Percentiles rank a stretch among this genome's conserved stretches.
Conservation (phyloP, 306 rosid species). For the Bauhinia variegata region DNA sequence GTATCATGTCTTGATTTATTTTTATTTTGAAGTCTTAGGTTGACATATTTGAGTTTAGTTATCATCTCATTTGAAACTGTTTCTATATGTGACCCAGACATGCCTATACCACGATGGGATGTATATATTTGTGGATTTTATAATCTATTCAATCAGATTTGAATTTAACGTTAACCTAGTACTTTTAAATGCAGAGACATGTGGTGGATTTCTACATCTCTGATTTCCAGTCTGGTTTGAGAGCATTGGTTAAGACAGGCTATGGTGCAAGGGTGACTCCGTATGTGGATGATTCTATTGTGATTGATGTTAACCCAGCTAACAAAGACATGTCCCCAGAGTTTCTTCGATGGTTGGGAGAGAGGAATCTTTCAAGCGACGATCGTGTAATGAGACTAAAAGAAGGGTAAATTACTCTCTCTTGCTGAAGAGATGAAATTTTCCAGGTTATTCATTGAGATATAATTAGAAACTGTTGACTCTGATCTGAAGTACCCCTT, state of each 20-base stretch:
- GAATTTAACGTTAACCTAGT: not conserved
- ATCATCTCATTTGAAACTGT: conserved; percentile 3
- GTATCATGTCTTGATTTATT: not conserved
- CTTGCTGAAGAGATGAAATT: conserved; percentile 15
- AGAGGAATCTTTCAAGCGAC: conserved; percentile 81
- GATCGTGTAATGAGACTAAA: conserved; percentile 82
- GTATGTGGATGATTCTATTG: conserved; percentile 79
- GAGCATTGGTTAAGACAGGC: conserved; percentile 94
- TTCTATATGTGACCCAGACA: conserved; percentile 15
- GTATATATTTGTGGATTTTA: conserved; percentile 13
- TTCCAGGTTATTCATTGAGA: not conserved
- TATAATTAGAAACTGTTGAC: conserved; percentile 8
- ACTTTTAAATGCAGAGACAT: conserved; percentile 64
- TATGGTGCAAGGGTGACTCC: conserved; percentile 94
- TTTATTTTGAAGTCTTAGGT: too few species aligned
- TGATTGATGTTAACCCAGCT: conserved; percentile 70
- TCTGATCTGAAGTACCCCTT: too few species aligned
- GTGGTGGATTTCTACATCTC: conserved; percentile 94
- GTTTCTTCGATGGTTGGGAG: conserved; percentile 80
- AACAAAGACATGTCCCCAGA: conserved; percentile 84
- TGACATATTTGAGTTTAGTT: not conserved
- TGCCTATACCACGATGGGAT: conserved; percentile 13
- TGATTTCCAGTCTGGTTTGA: conserved; percentile 93
- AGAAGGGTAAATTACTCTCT: conserved; percentile 74
- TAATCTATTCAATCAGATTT: conserved; percentile 6